A percentile compares a stretch with the other conserved stretches of the same genome.
Evolutionary conservation across 495 filamentous ascomycete species (phyloP).

Genomic region (Chaetomium fimeti): DNA sequence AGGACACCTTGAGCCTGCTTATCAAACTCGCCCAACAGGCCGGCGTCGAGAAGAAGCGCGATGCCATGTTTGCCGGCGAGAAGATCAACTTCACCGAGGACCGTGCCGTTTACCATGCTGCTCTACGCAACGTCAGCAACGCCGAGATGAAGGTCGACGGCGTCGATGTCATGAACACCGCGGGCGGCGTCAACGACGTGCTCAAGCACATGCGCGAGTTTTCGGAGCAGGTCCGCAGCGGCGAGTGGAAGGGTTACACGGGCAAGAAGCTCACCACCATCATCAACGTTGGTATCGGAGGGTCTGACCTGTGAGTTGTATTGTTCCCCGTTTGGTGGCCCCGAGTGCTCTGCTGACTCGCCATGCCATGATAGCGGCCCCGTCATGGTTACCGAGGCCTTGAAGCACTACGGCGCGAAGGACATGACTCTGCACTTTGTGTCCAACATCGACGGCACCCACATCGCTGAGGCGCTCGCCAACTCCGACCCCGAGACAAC

Average conservation of each 20-base stretch:
- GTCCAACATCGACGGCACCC: conserved; percentile 98
- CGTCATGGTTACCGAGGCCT: conserved; percentile 96
- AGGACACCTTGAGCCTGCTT: conserved; percentile 83
- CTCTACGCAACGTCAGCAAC: conserved; percentile 82
- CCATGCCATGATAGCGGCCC: conserved; percentile 62
- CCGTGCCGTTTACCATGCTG: conserved; percentile 92
- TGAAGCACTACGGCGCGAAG: conserved; percentile 87
- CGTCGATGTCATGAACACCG: conserved; percentile 81
- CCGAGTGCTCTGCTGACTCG: neutral
- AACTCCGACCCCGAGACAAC: conserved; percentile 92
- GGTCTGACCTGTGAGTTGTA: conserved; percentile 83
- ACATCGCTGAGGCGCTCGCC: conserved; percentile 90
- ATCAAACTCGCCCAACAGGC: conserved; percentile 89
- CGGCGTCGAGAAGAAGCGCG: conserved; percentile 83
- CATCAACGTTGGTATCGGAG: conserved; percentile 97
- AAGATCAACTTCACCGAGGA: conserved; percentile 99
- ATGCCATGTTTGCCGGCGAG: conserved; percentile 94
- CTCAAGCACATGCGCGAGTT: conserved; percentile 97
- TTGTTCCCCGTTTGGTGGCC: neutral
- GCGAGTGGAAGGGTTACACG: conserved; percentile 97
- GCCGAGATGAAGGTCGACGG: conserved; percentile 90
- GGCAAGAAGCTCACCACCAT: conserved; percentile 96
- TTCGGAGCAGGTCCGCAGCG: conserved; percentile 87
- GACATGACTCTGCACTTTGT: conserved; percentile 92
- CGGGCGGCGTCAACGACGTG: conserved; percentile 75